Conservation (phyloP, 441 rosid genomes). For the Corymbia citriodora region DNA sequence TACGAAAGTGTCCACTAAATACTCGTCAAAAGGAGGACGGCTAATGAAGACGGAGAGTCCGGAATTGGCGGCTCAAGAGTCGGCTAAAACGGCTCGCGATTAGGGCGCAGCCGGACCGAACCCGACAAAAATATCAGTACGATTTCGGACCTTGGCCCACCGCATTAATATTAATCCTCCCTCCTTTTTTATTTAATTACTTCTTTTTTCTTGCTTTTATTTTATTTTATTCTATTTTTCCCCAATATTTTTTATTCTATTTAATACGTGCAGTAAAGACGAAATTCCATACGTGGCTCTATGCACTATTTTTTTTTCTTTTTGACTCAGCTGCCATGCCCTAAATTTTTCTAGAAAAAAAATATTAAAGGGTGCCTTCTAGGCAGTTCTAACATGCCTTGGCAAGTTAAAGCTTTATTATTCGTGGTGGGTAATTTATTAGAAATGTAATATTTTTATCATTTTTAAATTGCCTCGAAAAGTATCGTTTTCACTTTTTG, state of each 20-base stretch:
- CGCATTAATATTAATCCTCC: neutral
- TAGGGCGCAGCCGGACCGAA: neutral
- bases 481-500: neutral
- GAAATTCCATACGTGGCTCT: neutral
- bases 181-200: neutral
- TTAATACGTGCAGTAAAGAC: neutral
- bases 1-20: neutral
- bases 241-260: neutral
- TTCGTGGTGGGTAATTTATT: neutral
- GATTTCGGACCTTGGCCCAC: neutral
- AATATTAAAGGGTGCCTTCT: neutral
- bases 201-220: neutral
- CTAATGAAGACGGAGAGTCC: neutral
- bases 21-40: neutral
- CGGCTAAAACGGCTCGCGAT: neutral
- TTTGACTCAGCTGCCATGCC: neutral
- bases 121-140: neutral
- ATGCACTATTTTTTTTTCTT: too few species aligned
- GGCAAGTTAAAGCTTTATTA: neutral
- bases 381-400: neutral
- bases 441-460: neutral
- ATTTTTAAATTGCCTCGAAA: neutral
- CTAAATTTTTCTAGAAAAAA: neutral
- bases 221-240: neutral
- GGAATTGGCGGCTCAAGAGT: neutral